A percentile compares a stretch with the other conserved stretches of the same genome.
Conservation (phyloP, 2,329 filamentous ascomycete species). For the Scytalidium lignicola region DNA sequence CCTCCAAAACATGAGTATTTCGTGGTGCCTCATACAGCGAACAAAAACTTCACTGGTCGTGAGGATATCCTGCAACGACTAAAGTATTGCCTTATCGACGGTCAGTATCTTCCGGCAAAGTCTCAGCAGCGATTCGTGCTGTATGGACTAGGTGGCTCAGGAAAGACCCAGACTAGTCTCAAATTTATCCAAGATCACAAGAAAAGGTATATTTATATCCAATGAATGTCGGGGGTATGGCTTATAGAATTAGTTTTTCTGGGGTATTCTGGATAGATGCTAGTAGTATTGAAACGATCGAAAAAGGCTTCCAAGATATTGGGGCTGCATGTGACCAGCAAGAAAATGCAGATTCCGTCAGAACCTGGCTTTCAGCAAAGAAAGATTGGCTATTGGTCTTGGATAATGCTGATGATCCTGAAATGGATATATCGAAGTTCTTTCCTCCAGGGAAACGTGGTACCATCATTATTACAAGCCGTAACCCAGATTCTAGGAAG, state of each 20-base stretch:
- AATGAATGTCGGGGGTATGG: not conserved
- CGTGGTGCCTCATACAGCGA: slow-evolving; percentile 7
- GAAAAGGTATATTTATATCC: slow-evolving; percentile 3
- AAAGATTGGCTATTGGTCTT: slow-evolving; percentile 32
- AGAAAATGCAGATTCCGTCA: slow-evolving; percentile 5
- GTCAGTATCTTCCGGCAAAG: not conserved
- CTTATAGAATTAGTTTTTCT: slow-evolving; percentile 13
- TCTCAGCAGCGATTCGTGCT: slow-evolving; percentile 14
- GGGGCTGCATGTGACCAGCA: slow-evolving; percentile 3
- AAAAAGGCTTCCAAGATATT: slow-evolving; percentile 7
- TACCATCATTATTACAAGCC: slow-evolving; percentile 34
- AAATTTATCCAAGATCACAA: slow-evolving; percentile 11
- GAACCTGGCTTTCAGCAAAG: slow-evolving; percentile 18
- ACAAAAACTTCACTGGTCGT: slow-evolving; percentile 14
- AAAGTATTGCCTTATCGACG: slow-evolving; percentile 1
- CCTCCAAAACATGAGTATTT: slow-evolving; percentile 8
- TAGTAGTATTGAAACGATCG: slow-evolving; percentile 5
- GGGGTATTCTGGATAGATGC: slow-evolving; percentile 17
- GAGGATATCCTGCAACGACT: slow-evolving; percentile 7
- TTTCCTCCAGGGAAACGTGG: slow-evolving; percentile 24
- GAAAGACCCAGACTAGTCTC: slow-evolving; percentile 23
- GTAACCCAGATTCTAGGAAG: slow-evolving; percentile 21
- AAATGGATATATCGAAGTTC: slow-evolving; percentile 19
- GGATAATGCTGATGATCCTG: slow-evolving; percentile 36
- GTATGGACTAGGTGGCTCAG: slow-evolving; percentile 26